Conservation (phyloP, 345 rosid genomes). For the Boechera retrofracta region DNA sequence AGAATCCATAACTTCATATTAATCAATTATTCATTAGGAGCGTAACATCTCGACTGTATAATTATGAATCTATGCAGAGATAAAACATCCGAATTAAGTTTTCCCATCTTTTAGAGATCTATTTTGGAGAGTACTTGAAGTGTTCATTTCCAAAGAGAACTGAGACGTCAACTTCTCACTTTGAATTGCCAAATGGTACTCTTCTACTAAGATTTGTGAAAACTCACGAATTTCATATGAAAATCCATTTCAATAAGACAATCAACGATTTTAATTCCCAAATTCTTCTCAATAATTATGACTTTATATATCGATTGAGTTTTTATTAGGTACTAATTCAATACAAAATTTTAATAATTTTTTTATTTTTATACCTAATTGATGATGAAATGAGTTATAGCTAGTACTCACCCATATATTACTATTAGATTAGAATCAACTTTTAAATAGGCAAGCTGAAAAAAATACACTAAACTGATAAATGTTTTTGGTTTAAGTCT, state of each 20-base stretch:
- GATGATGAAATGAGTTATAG: neutral
- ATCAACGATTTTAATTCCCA: too few species aligned
- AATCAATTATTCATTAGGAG: neutral
- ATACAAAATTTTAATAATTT: too few species aligned
- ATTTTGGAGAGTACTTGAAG: neutral
- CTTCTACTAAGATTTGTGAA: neutral
- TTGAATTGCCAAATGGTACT: neutral
- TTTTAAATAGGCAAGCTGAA: too few species aligned
- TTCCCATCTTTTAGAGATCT: neutral
- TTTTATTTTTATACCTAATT: too few species aligned
- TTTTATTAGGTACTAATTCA: too few species aligned
- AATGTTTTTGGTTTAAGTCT: neutral
- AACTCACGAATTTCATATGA: too few species aligned
- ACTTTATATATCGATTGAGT: neutral
- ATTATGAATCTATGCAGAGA: neutral
- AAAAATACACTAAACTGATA: neutral
- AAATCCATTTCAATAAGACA: too few species aligned
- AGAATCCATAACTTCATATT: neutral
- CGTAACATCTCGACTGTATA: neutral
- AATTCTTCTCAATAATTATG: neutral
- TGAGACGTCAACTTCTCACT: neutral
- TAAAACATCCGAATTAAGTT: neutral
- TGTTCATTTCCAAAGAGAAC: neutral
- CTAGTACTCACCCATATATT: too few species aligned
- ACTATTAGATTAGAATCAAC: too few species aligned